Percentiles rank a stretch among this genome's conserved stretches.
These are phyloP conservation scores for Talaromyces proteolyticus DNA, from an alignment of 495 filamentous ascomycete genomes.

Conservation along the genomic window DNA sequence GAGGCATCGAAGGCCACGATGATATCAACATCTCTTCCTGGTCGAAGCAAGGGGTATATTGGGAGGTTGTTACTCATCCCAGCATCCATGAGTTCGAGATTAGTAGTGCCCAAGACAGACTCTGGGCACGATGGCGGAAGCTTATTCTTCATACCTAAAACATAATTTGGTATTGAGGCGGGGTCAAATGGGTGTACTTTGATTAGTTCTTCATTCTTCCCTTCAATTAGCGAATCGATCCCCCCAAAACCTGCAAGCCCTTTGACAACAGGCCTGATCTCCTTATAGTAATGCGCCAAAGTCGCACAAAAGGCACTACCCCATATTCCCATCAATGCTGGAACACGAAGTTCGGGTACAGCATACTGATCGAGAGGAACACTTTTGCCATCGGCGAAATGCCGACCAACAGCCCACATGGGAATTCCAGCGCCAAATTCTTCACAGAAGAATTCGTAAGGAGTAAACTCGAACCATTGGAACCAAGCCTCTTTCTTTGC, in stretches of 20 bases:
- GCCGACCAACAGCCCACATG: conserved; percentile 84
- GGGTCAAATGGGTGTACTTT: conserved; percentile 93
- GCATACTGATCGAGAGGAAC: conserved; percentile 52
- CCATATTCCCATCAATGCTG: conserved; percentile 85
- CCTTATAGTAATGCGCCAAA: conserved; percentile 90
- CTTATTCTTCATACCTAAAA: conserved; percentile 67
- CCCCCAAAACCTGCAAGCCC: conserved; percentile 67
- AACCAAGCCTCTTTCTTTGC: conserved; percentile 82
- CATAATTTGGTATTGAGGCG: conserved; percentile 81
- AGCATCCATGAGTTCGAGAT: conserved; percentile 90
- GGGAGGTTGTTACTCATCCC: conserved; percentile 98
- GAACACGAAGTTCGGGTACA: conserved; percentile 75
- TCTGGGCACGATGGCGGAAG: conserved; percentile 70
- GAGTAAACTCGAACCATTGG: conserved; percentile 96
- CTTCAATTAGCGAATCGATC: conserved; percentile 82
- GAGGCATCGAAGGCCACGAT: conserved; percentile 86
- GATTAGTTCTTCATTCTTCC: conserved; percentile 71
- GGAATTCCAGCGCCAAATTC: conserved; percentile 88
- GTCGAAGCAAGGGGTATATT: conserved; percentile 86
- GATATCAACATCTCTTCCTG: conserved; percentile 81
- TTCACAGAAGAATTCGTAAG: conserved; percentile 95
- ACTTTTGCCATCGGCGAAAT: conserved; percentile 67
- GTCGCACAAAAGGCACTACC: conserved; percentile 95
- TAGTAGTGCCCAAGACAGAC: conserved; percentile 59
- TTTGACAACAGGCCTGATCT: conserved; percentile 73